Evolutionary conservation across 2,329 filamentous ascomycete species (phyloP), one percentile per base, ranked within the genome.

Genomic region (Pseudopyricularia javanii): DNA sequence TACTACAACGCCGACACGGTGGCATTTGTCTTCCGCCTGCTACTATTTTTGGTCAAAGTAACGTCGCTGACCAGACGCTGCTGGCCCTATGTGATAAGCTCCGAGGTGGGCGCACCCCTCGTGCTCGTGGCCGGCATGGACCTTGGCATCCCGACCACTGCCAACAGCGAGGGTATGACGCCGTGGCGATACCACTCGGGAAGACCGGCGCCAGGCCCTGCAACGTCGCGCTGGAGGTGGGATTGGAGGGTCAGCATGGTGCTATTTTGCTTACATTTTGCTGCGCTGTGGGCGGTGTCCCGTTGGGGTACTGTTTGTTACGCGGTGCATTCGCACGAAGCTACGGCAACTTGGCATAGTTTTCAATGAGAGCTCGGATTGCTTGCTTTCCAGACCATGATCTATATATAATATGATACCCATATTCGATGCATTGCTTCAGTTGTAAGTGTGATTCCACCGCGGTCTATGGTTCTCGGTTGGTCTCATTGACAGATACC

Each of bases 51-150:
- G 6, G 58, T 76, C 50, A 95, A 95, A 65, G 68, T 90, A 8
- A 68, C 76, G 12, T 80, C 80, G 0, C 67, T 93, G 9, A 74
- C 78, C 3, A 74, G 76, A 48, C 78, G 84, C 1, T 95, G 90
- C 64, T 81, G 80, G 63, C 89, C 89, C 0, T 82, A 83, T 54
- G 80, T 82, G 45, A 74, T 80, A n/a, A 83, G 77, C 47, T 71
- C 80, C 7, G 78, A 78, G 64, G 68, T 90, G 4, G 73, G 81
- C 4, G 82, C 85, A 58, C 81, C 85, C 3, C 70, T 95, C 2
- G 68, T 94, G 4, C 67, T 77, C 3, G 65, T 91, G 7, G 88
- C 88, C 8, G 80, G 78, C 1, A 59, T 89, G 12, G 88, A 91
- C 54, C 64, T 83, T n/a, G 73, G 69, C 22, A 58, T 75, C 33